Evolutionary conservation across 805 yeast species (phyloP).

Genomic region (Candida bentonensis): DNA sequence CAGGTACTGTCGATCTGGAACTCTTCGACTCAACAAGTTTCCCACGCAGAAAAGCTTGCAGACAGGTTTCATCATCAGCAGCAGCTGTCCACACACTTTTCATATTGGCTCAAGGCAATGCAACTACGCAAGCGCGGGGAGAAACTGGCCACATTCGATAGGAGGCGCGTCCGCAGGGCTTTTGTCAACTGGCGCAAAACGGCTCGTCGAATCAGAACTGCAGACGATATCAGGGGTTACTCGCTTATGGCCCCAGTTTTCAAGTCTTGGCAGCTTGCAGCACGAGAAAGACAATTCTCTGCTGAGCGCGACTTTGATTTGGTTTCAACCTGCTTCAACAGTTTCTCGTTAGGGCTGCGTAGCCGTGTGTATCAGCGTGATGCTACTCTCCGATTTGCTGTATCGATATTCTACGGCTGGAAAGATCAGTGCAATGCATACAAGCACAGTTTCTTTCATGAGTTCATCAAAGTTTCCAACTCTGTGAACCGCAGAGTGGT

Average conservation of each 20-base stretch:
- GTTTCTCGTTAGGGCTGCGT: background rate
- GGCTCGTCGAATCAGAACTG: background rate
- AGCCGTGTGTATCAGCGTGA: background rate
- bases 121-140: background rate
- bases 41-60: background rate
- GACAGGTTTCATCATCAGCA: background rate
- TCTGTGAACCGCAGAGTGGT: background rate
- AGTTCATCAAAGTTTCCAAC: conserved; percentile 1
- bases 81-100: background rate
- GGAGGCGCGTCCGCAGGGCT: background rate
- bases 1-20: background rate
- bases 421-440: background rate
- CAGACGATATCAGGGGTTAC: background rate
- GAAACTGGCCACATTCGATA: background rate
- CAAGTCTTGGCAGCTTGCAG: background rate
- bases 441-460: background rate
- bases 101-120: background rate
- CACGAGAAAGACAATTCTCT: background rate
- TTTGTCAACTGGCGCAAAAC: background rate
- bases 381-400: background rate
- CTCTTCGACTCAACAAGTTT: background rate
- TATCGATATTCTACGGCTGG: background rate
- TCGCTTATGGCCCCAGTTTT: background rate
- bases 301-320: background rate
- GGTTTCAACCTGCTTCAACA: background rate